A percentile compares a stretch with the other conserved stretches of the same genome.
phyloP scores from a whole-genome alignment of 2,329 filamentous ascomycete species.

The Colletotrichum liaoningense region DNA sequence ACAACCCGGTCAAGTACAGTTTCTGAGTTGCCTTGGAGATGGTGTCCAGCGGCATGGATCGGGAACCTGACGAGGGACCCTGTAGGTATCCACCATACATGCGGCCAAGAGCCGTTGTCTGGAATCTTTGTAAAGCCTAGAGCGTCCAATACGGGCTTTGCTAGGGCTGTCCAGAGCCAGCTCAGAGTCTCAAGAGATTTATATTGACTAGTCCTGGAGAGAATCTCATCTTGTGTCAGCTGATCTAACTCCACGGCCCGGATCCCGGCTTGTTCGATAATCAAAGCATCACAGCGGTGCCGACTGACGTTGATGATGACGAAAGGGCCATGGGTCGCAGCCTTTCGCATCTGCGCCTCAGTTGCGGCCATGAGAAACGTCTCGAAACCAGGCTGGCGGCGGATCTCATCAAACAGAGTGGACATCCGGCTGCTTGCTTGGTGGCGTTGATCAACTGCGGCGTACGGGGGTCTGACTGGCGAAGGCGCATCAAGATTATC shows the following conservation, averaged over 20 bases:
- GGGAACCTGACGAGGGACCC: too few relatives aligned
- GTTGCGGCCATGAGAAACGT: constrained; percentile 40
- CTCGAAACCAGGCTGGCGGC: constrained; percentile 38
- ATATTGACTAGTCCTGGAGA: background rate
- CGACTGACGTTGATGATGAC: constrained; percentile 44
- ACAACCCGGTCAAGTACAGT: too few relatives aligned
- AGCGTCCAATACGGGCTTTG: too few relatives aligned
- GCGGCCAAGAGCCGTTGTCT: too few relatives aligned
- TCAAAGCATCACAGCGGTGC: constrained; percentile 36
- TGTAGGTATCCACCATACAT: too few relatives aligned
- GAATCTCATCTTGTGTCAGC: constrained; percentile 3
- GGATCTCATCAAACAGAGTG: constrained; percentile 30
- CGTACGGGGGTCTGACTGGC: background rate
- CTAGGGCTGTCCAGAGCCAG: too few relatives aligned
- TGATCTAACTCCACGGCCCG: constrained; percentile 36
- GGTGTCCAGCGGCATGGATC: too few relatives aligned
- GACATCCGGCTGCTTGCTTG: background rate
- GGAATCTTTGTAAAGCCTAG: too few relatives aligned
- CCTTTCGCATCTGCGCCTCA: constrained; percentile 36
- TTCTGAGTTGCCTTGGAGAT: too few relatives aligned
- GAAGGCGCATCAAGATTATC: too few relatives aligned
- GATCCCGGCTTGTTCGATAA: constrained; percentile 12
- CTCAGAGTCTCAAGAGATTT: constrained; percentile 37
- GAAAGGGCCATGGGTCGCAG: constrained; percentile 42
- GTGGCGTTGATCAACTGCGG: background rate